phyloP scores from a whole-genome alignment of 1,284 basidiomycete species.

The Leccinum griseonigrum region DNA sequence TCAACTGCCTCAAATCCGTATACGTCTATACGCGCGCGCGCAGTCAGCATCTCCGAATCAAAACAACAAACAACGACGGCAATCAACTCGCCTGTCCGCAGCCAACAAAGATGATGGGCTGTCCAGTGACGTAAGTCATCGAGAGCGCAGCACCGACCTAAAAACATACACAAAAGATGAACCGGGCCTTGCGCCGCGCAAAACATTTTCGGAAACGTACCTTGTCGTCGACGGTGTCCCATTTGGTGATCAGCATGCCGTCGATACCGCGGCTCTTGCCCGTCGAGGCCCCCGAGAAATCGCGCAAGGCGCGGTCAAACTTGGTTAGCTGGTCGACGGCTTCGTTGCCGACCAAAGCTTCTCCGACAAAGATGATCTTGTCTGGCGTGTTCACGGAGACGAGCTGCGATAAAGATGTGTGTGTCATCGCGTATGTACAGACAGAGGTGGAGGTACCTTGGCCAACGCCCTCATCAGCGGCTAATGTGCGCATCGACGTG shows the following conservation, averaged over 20 bases:
- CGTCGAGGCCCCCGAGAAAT: slow-evolving; percentile 75
- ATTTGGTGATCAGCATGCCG: slow-evolving; percentile 95
- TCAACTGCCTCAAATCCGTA: slow-evolving; percentile 86
- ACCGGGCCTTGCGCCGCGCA: background rate
- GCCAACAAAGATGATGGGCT: slow-evolving; percentile 95
- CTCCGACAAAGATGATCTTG: slow-evolving; percentile 95
- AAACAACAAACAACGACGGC: background rate
- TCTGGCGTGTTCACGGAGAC: slow-evolving; percentile 91
- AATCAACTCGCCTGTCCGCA: slow-evolving; percentile 78
- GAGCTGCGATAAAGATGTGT: slow-evolving; percentile 48
- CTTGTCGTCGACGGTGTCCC: slow-evolving; percentile 96
- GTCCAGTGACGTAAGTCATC: slow-evolving; percentile 97
- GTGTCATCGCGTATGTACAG: slow-evolving; percentile 7
- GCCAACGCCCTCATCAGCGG: slow-evolving; percentile 98
- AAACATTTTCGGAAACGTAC: slow-evolving; percentile 44
- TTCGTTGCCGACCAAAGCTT: slow-evolving; percentile 95
- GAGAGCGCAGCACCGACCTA: slow-evolving; percentile 94
- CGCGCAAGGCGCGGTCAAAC: slow-evolving; percentile 87
- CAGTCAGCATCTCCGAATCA: slow-evolving; percentile 3
- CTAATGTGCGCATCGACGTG: slow-evolving; percentile 34
- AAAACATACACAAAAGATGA: slow-evolving; percentile 7
- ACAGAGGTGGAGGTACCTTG: slow-evolving; percentile 54
- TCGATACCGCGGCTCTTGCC: slow-evolving; percentile 87
- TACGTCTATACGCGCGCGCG: slow-evolving; percentile 65
- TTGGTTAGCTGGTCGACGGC: slow-evolving; percentile 94